phyloP scores from a whole-genome alignment of 139 green algal genomes.

The Zygnema circumcarinatum region DNA sequence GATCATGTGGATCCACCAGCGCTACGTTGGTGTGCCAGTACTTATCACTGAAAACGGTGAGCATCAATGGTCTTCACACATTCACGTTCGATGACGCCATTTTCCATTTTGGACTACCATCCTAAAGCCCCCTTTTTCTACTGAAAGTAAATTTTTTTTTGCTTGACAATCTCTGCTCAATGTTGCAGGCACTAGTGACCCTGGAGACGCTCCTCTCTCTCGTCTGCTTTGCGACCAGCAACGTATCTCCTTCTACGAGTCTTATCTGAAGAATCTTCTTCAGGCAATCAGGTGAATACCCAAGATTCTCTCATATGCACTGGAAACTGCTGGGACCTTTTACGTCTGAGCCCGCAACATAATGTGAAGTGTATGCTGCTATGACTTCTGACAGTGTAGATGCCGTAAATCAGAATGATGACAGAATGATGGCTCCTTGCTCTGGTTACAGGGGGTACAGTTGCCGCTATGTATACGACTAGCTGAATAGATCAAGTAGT shows the following conservation, averaged over 20 bases:
- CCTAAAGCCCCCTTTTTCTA: no score
- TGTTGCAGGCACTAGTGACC: neutral
- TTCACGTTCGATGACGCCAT: no score
- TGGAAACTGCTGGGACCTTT: neutral
- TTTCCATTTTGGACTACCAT: neutral
- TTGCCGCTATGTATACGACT: neutral
- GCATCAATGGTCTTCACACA: neutral
- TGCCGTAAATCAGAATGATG: no score
- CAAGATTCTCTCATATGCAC: neutral
- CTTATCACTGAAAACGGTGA: slow-evolving; percentile 52
- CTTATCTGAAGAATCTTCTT: slow-evolving; percentile 26
- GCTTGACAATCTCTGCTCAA: no score
- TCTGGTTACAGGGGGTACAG: neutral
- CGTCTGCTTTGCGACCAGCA: slow-evolving; percentile 23
- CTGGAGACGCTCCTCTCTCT: slow-evolving; percentile 6
- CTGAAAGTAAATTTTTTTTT: no score
- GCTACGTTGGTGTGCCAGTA: slow-evolving; percentile 18
- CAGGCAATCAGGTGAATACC: slow-evolving; percentile 23
- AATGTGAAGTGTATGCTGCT: no score
- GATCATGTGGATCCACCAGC: slow-evolving; percentile 45
- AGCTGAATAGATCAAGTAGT: no score
- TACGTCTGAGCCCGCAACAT: no score
- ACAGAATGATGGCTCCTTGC: neutral
- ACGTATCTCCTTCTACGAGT: slow-evolving; percentile 50
- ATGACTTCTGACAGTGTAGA: no score